phyloP scores from a whole-genome alignment of 2,329 filamentous ascomycete genomes.

The Curvularia spicifera region DNA sequence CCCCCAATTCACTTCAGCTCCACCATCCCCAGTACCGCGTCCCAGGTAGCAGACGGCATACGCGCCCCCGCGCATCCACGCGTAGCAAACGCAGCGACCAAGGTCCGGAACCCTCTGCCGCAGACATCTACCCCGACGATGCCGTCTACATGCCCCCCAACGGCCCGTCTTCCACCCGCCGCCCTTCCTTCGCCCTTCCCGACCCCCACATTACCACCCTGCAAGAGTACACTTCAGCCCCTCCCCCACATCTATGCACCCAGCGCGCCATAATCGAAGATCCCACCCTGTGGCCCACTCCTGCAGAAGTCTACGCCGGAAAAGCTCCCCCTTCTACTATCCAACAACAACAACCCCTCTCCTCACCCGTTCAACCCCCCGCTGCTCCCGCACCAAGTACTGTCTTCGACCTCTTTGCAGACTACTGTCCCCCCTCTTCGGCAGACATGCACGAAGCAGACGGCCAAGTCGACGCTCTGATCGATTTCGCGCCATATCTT shows the following conservation, averaged over 20 bases:
- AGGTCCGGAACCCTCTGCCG: slow-evolving; percentile 38
- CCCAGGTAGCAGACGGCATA: background rate
- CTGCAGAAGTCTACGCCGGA: slow-evolving; percentile 21
- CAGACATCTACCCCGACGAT: slow-evolving; percentile 44
- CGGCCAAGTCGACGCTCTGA: slow-evolving; percentile 14
- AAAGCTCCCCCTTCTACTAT: background rate
- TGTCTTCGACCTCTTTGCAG: slow-evolving; percentile 12
- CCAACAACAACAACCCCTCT: too few relatives aligned
- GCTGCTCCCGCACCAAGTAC: background rate
- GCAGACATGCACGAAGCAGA: slow-evolving; percentile 22
- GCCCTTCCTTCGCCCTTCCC: background rate
- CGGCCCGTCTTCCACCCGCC: background rate
- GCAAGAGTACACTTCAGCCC: too few relatives aligned
- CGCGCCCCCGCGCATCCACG: slow-evolving; percentile 13
- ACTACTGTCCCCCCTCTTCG: slow-evolving; percentile 12
- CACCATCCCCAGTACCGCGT: slow-evolving; percentile 3
- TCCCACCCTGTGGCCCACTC: slow-evolving; percentile 24
- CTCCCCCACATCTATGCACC: background rate
- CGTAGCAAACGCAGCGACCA: slow-evolving; percentile 37
- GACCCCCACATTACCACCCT: background rate
- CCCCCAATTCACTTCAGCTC: background rate
- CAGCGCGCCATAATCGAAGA: slow-evolving; percentile 3
- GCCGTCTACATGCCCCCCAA: slow-evolving; percentile 15
- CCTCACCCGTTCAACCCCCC: too few relatives aligned
- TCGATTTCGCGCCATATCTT: slow-evolving; percentile 17